Conservation (phyloP, 2,329 filamentous ascomycete genomes). For the Diaporthe australafricana region DNA sequence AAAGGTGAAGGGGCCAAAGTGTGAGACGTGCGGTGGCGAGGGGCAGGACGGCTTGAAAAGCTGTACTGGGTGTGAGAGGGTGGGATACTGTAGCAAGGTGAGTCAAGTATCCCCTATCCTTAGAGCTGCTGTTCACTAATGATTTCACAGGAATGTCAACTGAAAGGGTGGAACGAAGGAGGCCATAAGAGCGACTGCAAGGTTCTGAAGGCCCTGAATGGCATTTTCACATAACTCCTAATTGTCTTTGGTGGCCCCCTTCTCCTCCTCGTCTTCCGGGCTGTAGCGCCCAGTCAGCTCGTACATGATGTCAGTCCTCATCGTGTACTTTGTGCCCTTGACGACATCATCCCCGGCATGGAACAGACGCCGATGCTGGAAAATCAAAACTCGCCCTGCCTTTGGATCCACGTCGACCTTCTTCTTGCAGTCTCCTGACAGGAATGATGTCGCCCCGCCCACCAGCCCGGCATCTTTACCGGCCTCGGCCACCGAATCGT, state of each 20-base stretch:
- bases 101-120: constrained; percentile 36
- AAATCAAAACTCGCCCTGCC: constrained; percentile 68
- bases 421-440: constrained; percentile 55
- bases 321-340: constrained; percentile 64
- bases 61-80: constrained; percentile 57
- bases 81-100: constrained; percentile 61
- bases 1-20: constrained; percentile 40
- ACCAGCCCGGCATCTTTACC: constrained; percentile 51
- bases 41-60: constrained; percentile 48
- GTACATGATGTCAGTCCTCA: constrained; percentile 37
- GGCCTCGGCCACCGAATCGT: constrained; percentile 58
- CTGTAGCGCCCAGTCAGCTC: constrained; percentile 2
- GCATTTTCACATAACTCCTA: constrained; percentile 46
- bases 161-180: constrained; percentile 53
- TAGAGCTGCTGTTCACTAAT: constrained; percentile 25
- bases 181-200: constrained; percentile 59
- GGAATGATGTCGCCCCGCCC: constrained; percentile 68
- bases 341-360: constrained; percentile 67
- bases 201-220: constrained; percentile 52
- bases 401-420: constrained; percentile 66
- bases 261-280: background rate
- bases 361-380: constrained; percentile 64
- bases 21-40: constrained; percentile 44
- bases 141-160: constrained; percentile 53
- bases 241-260: background rate